These are phyloP conservation scores for Cardamine occulta DNA, from an alignment of 345 rosid species.

Conservation along the genomic window DNA sequence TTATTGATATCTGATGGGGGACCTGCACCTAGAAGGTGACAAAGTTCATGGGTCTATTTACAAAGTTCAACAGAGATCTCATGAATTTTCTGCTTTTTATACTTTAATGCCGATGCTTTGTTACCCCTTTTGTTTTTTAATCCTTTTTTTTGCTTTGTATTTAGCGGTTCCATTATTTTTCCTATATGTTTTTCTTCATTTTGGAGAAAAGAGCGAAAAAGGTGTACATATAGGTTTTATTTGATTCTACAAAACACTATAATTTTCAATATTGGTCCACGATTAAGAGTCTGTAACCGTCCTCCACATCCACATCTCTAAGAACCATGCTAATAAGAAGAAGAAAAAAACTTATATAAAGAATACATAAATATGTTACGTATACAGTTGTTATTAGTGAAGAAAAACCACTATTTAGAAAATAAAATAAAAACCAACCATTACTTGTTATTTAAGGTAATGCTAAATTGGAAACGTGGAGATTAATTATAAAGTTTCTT, in stretches of 20 bases:
- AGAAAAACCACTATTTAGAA: no score
- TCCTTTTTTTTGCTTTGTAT: neutral
- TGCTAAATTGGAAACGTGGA: no score
- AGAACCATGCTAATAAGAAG: neutral
- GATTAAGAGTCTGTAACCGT: neutral
- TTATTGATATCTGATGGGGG: constrained; percentile 10
- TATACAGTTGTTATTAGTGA: no score
- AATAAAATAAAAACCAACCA: no score
- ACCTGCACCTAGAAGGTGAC: constrained; percentile 37
- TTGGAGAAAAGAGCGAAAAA: no score
- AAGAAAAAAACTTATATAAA: no score
- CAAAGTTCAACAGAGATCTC: constrained; percentile 39
- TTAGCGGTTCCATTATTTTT: neutral
- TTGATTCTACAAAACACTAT: no score
- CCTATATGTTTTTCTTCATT: no score
- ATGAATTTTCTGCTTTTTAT: constrained; percentile 34
- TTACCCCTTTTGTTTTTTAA: neutral
- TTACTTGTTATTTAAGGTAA: no score
- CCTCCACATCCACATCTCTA: neutral
- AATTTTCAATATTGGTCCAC: neutral
- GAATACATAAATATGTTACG: no score
- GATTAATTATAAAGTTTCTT: no score
- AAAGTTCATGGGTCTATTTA: constrained; percentile 32
- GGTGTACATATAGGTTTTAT: no score
- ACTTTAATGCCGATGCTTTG: constrained; percentile 23